These are phyloP conservation scores for Dactylonectria estremocensis DNA, from an alignment of 2,329 filamentous ascomycete genomes.

Conservation along the genomic window DNA sequence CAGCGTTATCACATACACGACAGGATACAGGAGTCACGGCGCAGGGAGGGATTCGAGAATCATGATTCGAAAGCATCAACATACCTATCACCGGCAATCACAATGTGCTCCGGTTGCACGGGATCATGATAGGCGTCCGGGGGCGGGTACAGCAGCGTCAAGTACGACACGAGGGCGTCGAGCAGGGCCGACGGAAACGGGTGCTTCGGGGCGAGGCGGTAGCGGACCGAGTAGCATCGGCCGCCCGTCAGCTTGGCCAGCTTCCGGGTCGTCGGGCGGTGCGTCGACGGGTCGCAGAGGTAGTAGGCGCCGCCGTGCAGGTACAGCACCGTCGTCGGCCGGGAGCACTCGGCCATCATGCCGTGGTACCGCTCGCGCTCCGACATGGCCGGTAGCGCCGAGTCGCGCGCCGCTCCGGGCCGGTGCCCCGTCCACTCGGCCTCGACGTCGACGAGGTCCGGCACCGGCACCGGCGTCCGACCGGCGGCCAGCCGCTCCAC, in stretches of 20 bases:
- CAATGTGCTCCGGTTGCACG: conserved; percentile 75
- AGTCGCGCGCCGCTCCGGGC: conserved; percentile 64
- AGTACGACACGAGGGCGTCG: conserved; percentile 80
- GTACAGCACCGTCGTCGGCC: conserved; percentile 77
- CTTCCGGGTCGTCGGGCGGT: conserved; percentile 71
- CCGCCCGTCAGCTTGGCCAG: conserved; percentile 78
- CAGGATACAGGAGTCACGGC: neutral
- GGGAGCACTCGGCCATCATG: conserved; percentile 78
- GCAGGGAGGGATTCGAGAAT: conserved; percentile 6
- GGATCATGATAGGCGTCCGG: conserved; percentile 76
- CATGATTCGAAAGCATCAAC: conserved; percentile 20
- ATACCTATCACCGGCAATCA: conserved; percentile 79
- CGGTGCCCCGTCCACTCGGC: conserved; percentile 85
- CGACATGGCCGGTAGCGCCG: conserved; percentile 68
- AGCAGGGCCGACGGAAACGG: conserved; percentile 83
- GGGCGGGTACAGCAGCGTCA: conserved; percentile 81
- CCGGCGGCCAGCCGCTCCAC: conserved; percentile 58
- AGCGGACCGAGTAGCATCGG: conserved; percentile 80
- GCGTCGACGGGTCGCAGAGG: conserved; percentile 78
- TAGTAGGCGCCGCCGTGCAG: conserved; percentile 85
- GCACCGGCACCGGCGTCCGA: conserved; percentile 53
- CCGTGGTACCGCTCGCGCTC: conserved; percentile 76
- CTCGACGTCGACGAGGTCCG: conserved; percentile 71
- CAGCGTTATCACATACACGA: conserved; percentile 21
- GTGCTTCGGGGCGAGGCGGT: conserved; percentile 81